Evolutionary conservation across 306 rosid species (phyloP).

Genomic region (Lathyrus tuberosus): DNA sequence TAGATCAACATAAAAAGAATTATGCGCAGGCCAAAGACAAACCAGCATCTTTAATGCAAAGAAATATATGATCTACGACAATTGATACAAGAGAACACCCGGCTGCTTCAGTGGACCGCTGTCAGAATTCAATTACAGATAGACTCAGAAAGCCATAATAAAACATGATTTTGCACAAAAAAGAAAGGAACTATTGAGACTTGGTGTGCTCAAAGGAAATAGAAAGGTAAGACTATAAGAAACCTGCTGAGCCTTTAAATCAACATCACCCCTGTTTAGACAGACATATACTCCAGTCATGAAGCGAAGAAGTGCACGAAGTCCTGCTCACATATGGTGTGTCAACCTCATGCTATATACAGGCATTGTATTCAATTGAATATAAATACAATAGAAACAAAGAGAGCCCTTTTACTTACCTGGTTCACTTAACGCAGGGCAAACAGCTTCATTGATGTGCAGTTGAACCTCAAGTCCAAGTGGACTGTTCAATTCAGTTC

Average conservation of each 20-base stretch:
- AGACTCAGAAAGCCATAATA: conserved; percentile 39
- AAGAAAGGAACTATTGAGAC: conserved; percentile 20
- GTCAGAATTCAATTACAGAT: conserved; percentile 47
- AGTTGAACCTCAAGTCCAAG: conserved; percentile 93
- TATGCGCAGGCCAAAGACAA: conserved; percentile 42
- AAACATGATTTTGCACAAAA: conserved; percentile 27
- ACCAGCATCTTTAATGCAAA: conserved; percentile 89
- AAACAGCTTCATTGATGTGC: conserved; percentile 86
- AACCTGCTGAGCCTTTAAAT: conserved; percentile 75
- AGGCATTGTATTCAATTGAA: conserved; percentile 16
- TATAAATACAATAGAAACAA: conserved; percentile 28
- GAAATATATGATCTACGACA: conserved; percentile 89
- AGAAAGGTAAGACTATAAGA: conserved; percentile 31
- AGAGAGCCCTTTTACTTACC: conserved; percentile 46
- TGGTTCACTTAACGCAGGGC: conserved; percentile 94
- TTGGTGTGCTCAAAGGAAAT: conserved; percentile 19
- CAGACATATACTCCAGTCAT: conserved; percentile 89
- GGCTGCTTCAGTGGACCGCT: conserved; percentile 86
- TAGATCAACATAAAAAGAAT: conserved; percentile 1
- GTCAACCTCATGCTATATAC: conserved; percentile 34
- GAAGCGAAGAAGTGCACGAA: conserved; percentile 92
- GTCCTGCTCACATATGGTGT: conserved; percentile 55
- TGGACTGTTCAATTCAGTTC: conserved; percentile 88
- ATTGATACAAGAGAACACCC: conserved; percentile 83
- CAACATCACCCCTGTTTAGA: conserved; percentile 84